Evolutionary conservation across 805 yeast species (phyloP), one percentile per base, ranked within the genome.

Genomic region (Barnettozyma siamensis): DNA sequence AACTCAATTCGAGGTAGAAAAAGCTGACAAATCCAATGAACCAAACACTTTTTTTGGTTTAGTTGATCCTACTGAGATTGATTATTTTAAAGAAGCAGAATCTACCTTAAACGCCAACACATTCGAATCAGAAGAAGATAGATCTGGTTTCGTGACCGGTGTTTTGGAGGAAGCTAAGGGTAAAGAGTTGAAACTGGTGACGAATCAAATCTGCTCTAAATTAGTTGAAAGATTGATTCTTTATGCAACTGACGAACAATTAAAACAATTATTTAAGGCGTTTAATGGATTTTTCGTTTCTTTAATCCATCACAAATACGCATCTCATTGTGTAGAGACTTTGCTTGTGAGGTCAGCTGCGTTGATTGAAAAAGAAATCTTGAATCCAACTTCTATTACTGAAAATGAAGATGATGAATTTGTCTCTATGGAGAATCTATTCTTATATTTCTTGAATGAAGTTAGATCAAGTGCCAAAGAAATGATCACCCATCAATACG

Each of bases 131-230:
- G 70, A 75, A 4, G 95, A 86, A 41, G 97, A 89, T 48, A 75
- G 80, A 50, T 62, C 60, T 7, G 81, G 83, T 2, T 88, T 91
- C 55, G 79, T 87, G 24, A 62, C 73, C 3, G 81, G 93, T 52
- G 85, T 91, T 2, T 71, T 89, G 50, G 91, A 83, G 49, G 99
- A 93, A 65, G 75, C 88, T 18, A 70, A 73, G 36, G 96, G 96
- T 2, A 88, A 89, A 54, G 98, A 91, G 62, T 67, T 93, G 51
- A 91, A 93, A 62, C 70, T 91, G 31, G 96, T 85, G 4, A 91
- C 96, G 3, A 89, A 91, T 57, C 97, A 89, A 57, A 88, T 91
- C 43, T 88, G 97, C 61, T 91, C 98, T 19, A 91, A 91, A 59
- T 70, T 93, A 44, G 72, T 93, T 69, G 99, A 91, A 63, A 72